These are phyloP conservation scores for Ambrosiella xylebori DNA, from an alignment of 2,329 filamentous ascomycete species.

Conservation along the genomic window DNA sequence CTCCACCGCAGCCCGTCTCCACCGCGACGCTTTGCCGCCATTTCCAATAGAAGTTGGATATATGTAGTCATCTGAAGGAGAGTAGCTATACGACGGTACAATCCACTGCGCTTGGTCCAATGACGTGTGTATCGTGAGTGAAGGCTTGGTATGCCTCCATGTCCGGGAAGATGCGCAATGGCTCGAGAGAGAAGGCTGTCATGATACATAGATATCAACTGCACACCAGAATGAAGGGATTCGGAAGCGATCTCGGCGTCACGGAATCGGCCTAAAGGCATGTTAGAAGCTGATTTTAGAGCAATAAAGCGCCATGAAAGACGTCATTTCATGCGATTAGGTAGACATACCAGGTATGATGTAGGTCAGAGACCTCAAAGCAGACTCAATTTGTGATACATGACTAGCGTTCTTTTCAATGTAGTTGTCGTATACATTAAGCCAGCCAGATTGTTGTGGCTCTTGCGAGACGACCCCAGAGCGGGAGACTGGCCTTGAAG, in stretches of 20 bases:
- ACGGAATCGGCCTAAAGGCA: slow-evolving; percentile 51
- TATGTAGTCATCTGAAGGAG: slow-evolving; percentile 83
- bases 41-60: slow-evolving; percentile 91
- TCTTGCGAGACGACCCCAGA: not conserved
- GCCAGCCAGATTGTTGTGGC: slow-evolving; percentile 26
- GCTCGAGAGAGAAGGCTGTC: slow-evolving; percentile 61
- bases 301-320: not conserved
- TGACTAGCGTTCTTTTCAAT: slow-evolving; percentile 89
- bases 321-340: not conserved
- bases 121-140: slow-evolving; percentile 51
- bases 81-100: slow-evolving; percentile 69
- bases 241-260: slow-evolving; percentile 94
- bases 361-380: slow-evolving; percentile 81
- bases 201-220: slow-evolving; percentile 84
- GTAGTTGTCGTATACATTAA: slow-evolving; percentile 67
- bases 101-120: slow-evolving; percentile 43
- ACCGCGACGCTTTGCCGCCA: slow-evolving; percentile 76
- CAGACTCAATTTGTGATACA: slow-evolving; percentile 88
- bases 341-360: slow-evolving; percentile 58
- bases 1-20: slow-evolving; percentile 71
- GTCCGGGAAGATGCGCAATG: slow-evolving; percentile 30
- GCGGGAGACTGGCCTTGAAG: not conserved
- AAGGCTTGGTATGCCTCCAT: slow-evolving; percentile 27
- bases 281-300: not conserved
- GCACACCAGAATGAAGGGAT: slow-evolving; percentile 72